phyloP scores from a whole-genome alignment of 1,139 yeast genomes.

The Blastobotrys elegans region DNA sequence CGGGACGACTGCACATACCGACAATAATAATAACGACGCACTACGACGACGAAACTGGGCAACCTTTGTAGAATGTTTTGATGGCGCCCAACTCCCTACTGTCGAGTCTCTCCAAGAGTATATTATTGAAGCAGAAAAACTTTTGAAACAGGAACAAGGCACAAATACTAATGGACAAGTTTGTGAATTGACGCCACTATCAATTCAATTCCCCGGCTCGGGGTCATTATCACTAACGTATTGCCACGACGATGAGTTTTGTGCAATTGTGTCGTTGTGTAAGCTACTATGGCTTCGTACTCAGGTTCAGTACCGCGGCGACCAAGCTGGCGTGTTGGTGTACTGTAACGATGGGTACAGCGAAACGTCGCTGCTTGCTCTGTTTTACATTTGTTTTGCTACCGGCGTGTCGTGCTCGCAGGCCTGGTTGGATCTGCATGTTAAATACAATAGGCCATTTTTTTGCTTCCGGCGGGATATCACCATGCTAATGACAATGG shows the following conservation, averaged over 20 bases:
- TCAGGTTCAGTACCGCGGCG: conserved; percentile 20
- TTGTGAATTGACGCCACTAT: conserved; percentile 20
- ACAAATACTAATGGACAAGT: not conserved
- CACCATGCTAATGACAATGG: conserved; percentile 56
- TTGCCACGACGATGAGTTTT: conserved; percentile 24
- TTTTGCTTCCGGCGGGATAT: conserved; percentile 78
- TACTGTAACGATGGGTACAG: conserved; percentile 92
- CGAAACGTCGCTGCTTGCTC: conserved; percentile 70
- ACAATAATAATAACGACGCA: not conserved
- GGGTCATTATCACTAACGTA: conserved; percentile 39
- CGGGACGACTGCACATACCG: not conserved
- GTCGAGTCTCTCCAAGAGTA: conserved; percentile 25
- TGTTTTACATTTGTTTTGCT: conserved; percentile 68
- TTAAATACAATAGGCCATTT: conserved; percentile 66
- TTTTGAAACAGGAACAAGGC: conserved; percentile 6
- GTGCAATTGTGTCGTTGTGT: conserved; percentile 29
- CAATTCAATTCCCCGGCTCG: conserved; percentile 73
- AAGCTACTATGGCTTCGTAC: conserved; percentile 33
- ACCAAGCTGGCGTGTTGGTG: conserved; percentile 40
- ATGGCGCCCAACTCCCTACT: conserved; percentile 55
- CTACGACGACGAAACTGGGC: conserved; percentile 30
- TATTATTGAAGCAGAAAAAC: conserved; percentile 24
- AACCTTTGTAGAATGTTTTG: conserved; percentile 38
- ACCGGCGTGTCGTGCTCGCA: conserved; percentile 48
- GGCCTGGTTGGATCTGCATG: conserved; percentile 55